Base-by-base conservation (phyloP, 1,284 basidiomycete species). In the Sphaerobolus stellatus region DNA sequence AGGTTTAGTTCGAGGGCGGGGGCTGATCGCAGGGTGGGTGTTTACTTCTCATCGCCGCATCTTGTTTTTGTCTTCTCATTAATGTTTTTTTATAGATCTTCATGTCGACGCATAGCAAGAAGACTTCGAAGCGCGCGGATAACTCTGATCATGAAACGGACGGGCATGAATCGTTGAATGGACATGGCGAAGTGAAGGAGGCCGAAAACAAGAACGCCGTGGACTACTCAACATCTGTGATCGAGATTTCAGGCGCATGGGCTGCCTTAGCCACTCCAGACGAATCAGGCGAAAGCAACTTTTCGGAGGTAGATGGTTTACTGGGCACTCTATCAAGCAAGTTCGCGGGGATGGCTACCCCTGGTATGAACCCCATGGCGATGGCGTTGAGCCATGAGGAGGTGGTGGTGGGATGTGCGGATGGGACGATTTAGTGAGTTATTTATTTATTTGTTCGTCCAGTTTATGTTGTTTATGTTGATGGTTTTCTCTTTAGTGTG, bases 321-420 rank as follows among this genome's bases (percentile, higher is more conserved):
- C 67, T 79, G 34, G 84, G 88, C 0, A 59, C 71, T 13, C 64
- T 88, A 18, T 87, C 87, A 1, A 61, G 65, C 30, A 88, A 86
- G 64, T 91, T 90, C 62, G 67, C 74, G 22, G 89, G 89, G 1
- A 72, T 92, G 28, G 87, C 89, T 30, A 87, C 80, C 18, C 89
- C 89, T 1, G 88, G 88, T 69, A 90, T 90, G 79, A 92, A 92
- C 62, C 90, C 90, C 13, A 92, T 92, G 89, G 87, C 86, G 54
- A 90, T 92, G 87, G 88, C 91, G 62, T 67, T 92, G 61, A 90
- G 84, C 59, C 90, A 91, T 61, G 89, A 92, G 65, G 88, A 91
- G 65, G 89, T 91, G 1, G 90, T 92, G 16, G 86, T 92, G 34
- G 89, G 89, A 0, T 91, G 89, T 74, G 88, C 89, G 14, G 90